Base-by-base conservation (phyloP, 2,329 filamentous ascomycete species). In the Penicillium sp. region DNA sequence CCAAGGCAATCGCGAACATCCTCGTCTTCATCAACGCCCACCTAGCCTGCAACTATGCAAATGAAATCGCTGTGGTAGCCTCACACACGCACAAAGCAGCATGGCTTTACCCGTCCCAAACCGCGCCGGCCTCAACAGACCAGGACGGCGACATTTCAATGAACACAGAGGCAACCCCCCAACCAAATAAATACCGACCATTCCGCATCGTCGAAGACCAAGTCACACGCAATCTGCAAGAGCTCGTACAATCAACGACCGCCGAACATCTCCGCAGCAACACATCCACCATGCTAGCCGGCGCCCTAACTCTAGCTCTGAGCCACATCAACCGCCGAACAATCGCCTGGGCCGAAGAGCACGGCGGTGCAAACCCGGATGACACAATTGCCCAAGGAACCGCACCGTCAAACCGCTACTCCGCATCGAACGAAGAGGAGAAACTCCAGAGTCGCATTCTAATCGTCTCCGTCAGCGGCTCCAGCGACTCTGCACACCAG, bases 11-110 rank as follows among this genome's bases (percentile, higher is more conserved):
- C 56, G 90, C 93, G 57, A 88, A 93, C 75, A 83, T 97, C 59
- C 87, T 97, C 67, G 88, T 99, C 78, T 97, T 97, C 77, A 87
- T 97, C 77, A 97, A 99, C 74, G 91, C 93, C 51, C 95, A 99
- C 71, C 83, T 99, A 31, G 92, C 94, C 62, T 92, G 93, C 71
- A 95, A 92, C 75, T 93, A 94, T 73, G 85, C 89, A 50, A 97
- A 97, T 75, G 89, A 93, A 72, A 90, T 97, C 45, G 92, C 92
- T 57, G 84, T 99, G 14, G 85, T 99, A 57, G 94, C 93, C 32
- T 91, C 91, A 8, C 94, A 99, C 71, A 87, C 86, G 61, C 88
- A 94, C 68, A 87, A 89, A 59, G 90, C 93, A 53, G 83, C 87
- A 68, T 99, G 92, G 86, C 86, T 99, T 4, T 97, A 97, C 67